Base-by-base conservation (phyloP, 768 basidiomycete genomes). In the Termitomyces sp. region DNA sequence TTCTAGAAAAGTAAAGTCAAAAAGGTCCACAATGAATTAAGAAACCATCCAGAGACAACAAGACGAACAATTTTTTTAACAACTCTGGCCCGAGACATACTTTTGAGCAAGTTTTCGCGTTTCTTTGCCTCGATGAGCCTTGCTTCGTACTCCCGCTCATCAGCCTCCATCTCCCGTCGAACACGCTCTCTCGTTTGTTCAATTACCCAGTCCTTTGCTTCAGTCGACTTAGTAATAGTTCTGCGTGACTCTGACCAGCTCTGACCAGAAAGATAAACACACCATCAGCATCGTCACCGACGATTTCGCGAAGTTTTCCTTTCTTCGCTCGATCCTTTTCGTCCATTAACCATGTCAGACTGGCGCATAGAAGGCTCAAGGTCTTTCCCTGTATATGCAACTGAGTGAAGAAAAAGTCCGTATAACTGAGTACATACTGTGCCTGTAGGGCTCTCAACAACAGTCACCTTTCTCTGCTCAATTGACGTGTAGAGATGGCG, bases 381-480 rank as follows among this genome's bases (percentile, higher is more conserved):
- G 93, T 94, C 72, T 96, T 96, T 30, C 93, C 93, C 93, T 95
- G 22, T 7, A 4, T 30, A 11, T 34, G 22, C 13, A 13, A 30
- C 11, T 59, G 33, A 37, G 34, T 47, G 7, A 46, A 13, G 27
- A 20, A 24, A 33, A 6, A 57, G 39, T 2, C 22, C 56, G 41
- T 4, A 42, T 8, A 12, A 24, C 53, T 12, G 37, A 45, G 1
- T 34, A 66, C 82, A 70, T 58, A 92, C 93, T 27, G 93, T 95
- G 65, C 93, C 93, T 0, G 93, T 95, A 0, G 93, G 93, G 63
- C 89, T 91, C 71, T 95, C 93, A 33, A 95, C 81, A 51, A 98
- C 88, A 1, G 93, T 83, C 18, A 97, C 82, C 63, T 85, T 85
- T 47, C 75, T 76, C n/a, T 75, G 63, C 69, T 95, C 93, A 47